phyloP scores from a whole-genome alignment of 2,329 filamentous ascomycete genomes.

The Penicillium sp. region DNA sequence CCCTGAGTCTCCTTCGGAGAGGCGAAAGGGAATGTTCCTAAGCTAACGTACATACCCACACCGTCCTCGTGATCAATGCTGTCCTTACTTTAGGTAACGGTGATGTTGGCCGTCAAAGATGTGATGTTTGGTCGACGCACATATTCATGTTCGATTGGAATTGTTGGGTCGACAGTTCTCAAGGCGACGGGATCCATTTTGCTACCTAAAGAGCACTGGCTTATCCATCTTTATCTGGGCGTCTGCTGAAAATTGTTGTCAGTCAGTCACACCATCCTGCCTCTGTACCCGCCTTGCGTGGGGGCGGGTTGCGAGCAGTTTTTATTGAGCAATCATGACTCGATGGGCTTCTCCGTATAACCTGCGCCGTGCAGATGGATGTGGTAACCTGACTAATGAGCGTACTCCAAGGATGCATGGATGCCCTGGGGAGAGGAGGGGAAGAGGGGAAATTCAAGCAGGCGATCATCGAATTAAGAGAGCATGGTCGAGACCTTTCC shows the following conservation, averaged over 20 bases:
- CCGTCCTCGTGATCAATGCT: not conserved
- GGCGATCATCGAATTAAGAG: not conserved
- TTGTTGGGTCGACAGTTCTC: not conserved
- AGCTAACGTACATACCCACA: not conserved
- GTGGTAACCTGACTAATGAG: conserved; percentile 5
- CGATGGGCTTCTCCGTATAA: conserved; percentile 10
- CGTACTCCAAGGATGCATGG: conserved; percentile 12
- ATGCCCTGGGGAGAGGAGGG: conserved; percentile 7
- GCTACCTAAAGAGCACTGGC: not conserved
- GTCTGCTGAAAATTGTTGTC: not conserved
- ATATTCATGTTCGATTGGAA: not conserved
- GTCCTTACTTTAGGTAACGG: not conserved
- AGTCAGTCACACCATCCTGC: not conserved
- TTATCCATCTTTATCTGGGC: not conserved
- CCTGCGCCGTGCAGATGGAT: not conserved
- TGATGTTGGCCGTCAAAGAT: not conserved
- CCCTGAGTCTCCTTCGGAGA: not conserved
- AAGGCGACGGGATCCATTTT: not conserved
- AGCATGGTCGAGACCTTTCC: not conserved
- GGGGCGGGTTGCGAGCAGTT: not conserved
- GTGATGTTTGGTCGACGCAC: not conserved
- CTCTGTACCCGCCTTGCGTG: conserved; percentile 1
- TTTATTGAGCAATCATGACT: not conserved
- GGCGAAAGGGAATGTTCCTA: not conserved
- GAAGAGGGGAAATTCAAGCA: not conserved